Conservation (phyloP, 108 stramenopile genomes). For the Skeletonema costatum region DNA sequence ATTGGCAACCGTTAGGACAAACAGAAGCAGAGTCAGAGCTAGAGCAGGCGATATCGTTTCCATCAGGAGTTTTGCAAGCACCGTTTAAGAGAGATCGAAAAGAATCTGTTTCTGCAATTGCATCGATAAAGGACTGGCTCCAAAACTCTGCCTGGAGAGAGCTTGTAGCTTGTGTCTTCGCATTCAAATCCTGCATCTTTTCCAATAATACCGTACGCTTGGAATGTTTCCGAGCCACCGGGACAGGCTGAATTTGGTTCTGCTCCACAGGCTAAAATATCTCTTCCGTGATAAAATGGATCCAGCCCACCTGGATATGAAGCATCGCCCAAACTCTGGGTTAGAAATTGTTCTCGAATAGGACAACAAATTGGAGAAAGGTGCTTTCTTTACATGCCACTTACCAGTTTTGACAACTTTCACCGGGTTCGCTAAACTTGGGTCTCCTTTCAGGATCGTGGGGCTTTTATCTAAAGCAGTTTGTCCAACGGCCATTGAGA, state of each 20-base stretch:
- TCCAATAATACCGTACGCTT: slow-evolving; percentile 3
- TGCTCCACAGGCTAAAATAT: background rate
- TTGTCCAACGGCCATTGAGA: slow-evolving; percentile 8
- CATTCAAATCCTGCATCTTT: slow-evolving; percentile 8
- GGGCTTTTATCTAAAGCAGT: slow-evolving; percentile 5
- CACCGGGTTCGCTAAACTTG: slow-evolving; percentile 8
- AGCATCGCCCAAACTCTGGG: too few species aligned
- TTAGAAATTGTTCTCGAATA: too few species aligned
- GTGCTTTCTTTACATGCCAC: too few species aligned
- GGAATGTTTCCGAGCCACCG: background rate
- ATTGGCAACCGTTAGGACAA: too few species aligned
- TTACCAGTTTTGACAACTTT: slow-evolving; percentile 1
- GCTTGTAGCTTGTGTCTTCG: slow-evolving; percentile 6
- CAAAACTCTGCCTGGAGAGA: slow-evolving; percentile 24
- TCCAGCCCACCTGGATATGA: background rate
- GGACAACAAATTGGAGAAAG: too few species aligned
- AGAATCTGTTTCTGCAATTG: slow-evolving; percentile 2
- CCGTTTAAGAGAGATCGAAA: background rate
- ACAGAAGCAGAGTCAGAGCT: too few species aligned
- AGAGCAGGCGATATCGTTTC: background rate
- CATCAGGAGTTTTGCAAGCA: background rate
- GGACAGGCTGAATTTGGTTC: background rate
- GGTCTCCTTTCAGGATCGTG: slow-evolving; percentile 20
- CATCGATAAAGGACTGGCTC: slow-evolving; percentile 30
- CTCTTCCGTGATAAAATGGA: slow-evolving; percentile 7